Base-by-base conservation (phyloP, 305 asterid genomes). In the Plantago lanceolata region DNA sequence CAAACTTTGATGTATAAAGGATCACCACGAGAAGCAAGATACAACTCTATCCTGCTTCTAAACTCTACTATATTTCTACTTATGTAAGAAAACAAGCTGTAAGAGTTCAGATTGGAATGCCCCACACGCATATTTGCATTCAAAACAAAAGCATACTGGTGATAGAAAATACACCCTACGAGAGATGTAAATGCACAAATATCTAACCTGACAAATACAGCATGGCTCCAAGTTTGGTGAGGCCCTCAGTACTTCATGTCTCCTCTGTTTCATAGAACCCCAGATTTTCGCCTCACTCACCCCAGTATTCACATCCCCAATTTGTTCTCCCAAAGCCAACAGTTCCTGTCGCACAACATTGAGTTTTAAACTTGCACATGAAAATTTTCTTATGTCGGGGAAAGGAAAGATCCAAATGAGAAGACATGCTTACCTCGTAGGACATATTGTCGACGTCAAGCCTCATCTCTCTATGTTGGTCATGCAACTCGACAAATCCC, bases 391-490 rank as follows among this genome's bases (percentile, higher is more conserved):
- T 11, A 40, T 1, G 15, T 40, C 15, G 11, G 45, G 11, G 14
- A 40, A 9, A 9, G 45, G 1, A 40, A 40, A 12, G 45, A 40
- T 15, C 45, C 16, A 40, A 33, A 40, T 40, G 19, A 28, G 55
- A 21, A 20, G 2, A 9, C 1, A 20, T 58, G n/a, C n/a, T 52
- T 61, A 85, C 94, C 90, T 85, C 94, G 18, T 85, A 85, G 16
- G 90, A 79, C 90, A 85, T 85, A 48, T 79, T 77, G 69, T 82
- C 93, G 49, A 82, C 79, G 19, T 85, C 89, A 12, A 85, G 86
- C 71, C 90, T 79, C 90, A 85, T 72, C 49, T 75, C 85, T 57
- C 87, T 67, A 48, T 85, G 85, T 48, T 85, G 71, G 68, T 85
- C 90, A 16, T 77, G 85, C 72, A 69, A 33, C 73, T 81, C 84